Conservation (phyloP, 805 yeast species). For the Metschnikowia shivogae region DNA sequence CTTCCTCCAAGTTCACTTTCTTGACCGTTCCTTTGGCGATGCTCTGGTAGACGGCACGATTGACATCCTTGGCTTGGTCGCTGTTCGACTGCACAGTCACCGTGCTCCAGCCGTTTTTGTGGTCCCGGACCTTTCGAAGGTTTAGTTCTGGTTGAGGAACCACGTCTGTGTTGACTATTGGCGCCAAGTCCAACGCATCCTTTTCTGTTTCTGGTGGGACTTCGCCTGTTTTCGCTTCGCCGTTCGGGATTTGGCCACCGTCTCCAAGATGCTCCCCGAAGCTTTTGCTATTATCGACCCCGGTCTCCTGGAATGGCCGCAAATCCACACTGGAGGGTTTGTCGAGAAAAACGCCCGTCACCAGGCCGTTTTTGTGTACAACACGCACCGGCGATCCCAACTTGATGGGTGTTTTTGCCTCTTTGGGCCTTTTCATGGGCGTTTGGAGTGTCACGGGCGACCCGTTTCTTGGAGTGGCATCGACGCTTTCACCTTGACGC, state of each 20-base stretch:
- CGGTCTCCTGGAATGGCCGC: no score
- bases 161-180: not conserved
- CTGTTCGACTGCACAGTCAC: conserved; percentile 28
- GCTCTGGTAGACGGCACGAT: conserved; percentile 1
- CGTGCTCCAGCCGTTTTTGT: conserved; percentile 23
- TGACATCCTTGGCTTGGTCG: not conserved
- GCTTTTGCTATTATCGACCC: not conserved
- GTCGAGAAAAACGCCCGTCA: conserved; percentile 23
- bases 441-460: not conserved
- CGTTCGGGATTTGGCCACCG: not conserved
- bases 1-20: not conserved
- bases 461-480: not conserved
- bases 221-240: not conserved
- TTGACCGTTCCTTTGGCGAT: conserved; percentile 1
- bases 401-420: conserved; percentile 27
- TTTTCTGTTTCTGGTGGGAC: not conserved
- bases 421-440: not conserved
- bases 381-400: conserved; percentile 37
- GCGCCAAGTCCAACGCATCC: not conserved
- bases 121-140: conserved; percentile 23
- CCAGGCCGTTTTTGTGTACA: conserved; percentile 27
- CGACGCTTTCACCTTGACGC: not conserved
- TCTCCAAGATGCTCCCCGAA: not conserved
- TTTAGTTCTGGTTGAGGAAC: not conserved
- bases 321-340: conserved; percentile 1